phyloP scores from a whole-genome alignment of 164 flowering plant species.

The Stephania japonica region DNA sequence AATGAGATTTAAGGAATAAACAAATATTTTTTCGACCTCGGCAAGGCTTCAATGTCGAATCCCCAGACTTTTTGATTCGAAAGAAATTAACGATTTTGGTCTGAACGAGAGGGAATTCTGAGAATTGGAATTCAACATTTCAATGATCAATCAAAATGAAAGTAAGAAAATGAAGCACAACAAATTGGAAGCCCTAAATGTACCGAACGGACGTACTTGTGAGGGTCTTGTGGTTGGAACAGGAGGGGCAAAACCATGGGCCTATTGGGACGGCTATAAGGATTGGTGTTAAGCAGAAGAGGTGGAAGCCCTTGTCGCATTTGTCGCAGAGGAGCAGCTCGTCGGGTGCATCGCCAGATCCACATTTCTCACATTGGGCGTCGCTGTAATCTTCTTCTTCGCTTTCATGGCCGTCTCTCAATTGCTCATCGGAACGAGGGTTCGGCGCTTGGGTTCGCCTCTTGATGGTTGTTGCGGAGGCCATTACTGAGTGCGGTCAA shows the following conservation, averaged over 20 bases:
- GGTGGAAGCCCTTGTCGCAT: slow-evolving; percentile 74
- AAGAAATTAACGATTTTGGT: slow-evolving; percentile 95
- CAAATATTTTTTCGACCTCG: slow-evolving; percentile 30
- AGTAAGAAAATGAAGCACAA: no score
- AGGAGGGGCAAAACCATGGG: slow-evolving; percentile 74
- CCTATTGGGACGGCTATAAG: slow-evolving; percentile 73
- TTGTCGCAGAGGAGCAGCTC: slow-evolving; percentile 82
- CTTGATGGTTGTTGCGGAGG: slow-evolving; percentile 5
- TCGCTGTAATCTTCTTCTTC: slow-evolving; percentile 28
- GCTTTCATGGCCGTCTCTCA: not conserved
- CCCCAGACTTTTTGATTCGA: slow-evolving; percentile 50
- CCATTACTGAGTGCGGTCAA: slow-evolving; percentile 13
- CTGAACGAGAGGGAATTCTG: slow-evolving; percentile 81
- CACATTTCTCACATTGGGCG: slow-evolving; percentile 57
- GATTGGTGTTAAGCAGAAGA: slow-evolving; percentile 72
- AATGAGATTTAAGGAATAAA: not conserved
- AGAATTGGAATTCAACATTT: slow-evolving; percentile 8
- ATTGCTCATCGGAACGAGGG: slow-evolving; percentile 15
- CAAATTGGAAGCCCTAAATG: not conserved
- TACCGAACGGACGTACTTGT: slow-evolving; percentile 30
- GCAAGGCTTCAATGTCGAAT: slow-evolving; percentile 16
- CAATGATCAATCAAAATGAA: not conserved
- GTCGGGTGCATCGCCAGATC: slow-evolving; percentile 49
- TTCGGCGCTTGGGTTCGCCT: slow-evolving; percentile 50
- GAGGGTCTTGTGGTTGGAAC: slow-evolving; percentile 39